A percentile compares a stretch with the other conserved stretches of the same genome.
Evolutionary conservation across 2,329 filamentous ascomycete species (phyloP).

Genomic region (Leptographium procerum): DNA sequence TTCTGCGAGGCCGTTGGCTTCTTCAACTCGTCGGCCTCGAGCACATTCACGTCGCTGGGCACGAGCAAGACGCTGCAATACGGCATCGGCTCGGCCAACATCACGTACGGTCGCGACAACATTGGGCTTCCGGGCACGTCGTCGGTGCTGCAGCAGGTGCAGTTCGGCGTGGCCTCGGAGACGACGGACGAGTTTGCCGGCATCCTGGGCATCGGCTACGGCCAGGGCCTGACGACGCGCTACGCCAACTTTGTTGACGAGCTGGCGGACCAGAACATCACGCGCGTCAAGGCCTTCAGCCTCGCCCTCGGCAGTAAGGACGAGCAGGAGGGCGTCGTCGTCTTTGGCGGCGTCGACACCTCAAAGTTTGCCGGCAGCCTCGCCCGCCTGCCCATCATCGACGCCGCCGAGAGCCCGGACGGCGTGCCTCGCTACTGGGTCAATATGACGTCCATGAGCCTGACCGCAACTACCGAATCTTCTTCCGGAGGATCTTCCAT

Average conservation of each 20-base stretch:
- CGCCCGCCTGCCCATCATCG: conserved; percentile 48
- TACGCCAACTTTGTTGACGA: conserved; percentile 43
- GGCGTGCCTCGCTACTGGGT: conserved; percentile 41
- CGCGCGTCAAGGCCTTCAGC: conserved; percentile 51
- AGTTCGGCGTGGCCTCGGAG: conserved; percentile 53
- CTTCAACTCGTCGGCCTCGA: conserved; percentile 32
- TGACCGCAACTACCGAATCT: conserved; percentile 20
- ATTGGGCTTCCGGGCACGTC: conserved; percentile 30
- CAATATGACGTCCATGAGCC: conserved; percentile 30
- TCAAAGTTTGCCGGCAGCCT: conserved; percentile 52
- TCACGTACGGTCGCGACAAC: conserved; percentile 37
- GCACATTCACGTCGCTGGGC: conserved; percentile 22
- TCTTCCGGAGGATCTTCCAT: too few species aligned
- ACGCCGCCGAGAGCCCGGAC: conserved; percentile 42
- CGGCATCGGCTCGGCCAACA: conserved; percentile 38
- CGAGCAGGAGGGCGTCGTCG: conserved; percentile 48
- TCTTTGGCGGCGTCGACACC: conserved; percentile 58
- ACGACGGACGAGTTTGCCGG: conserved; percentile 37
- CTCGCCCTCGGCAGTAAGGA: conserved; percentile 53
- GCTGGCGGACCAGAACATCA: conserved; percentile 38
- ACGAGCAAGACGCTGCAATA: conserved; percentile 32
- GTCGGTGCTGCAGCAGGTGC: conserved; percentile 36
- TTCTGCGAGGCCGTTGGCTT: conserved; percentile 35
- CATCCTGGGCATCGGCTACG: conserved; percentile 68
- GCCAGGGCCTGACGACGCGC: conserved; percentile 30